Evolutionary conservation across 148 eudicot genomes (phyloP).

Genomic region (Dysphania ambrosioides): DNA sequence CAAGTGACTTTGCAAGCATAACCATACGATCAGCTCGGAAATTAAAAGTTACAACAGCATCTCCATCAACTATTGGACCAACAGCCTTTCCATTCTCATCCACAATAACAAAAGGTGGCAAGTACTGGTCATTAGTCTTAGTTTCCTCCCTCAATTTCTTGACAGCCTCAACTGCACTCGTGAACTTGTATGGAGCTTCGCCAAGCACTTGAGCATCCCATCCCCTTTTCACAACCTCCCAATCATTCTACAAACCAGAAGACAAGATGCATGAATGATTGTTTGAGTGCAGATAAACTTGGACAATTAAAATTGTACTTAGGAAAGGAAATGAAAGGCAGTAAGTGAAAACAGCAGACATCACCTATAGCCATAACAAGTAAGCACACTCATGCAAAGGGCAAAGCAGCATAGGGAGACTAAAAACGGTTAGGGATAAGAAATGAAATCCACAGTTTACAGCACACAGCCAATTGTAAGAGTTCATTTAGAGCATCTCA

Average conservation of each 20-base stretch:
- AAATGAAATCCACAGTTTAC: neutral
- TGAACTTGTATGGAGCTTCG: constrained; percentile 90
- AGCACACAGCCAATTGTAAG: no score
- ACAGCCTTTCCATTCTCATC: constrained; percentile 77
- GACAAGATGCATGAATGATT: constrained; percentile 8
- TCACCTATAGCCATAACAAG: neutral
- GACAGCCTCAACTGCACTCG: constrained; percentile 65
- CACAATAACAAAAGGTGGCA: constrained; percentile 86
- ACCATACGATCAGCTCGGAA: constrained; percentile 95
- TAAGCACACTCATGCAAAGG: neutral
- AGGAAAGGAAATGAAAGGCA: neutral
- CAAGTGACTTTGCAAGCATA: constrained; percentile 92
- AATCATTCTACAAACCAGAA: constrained; percentile 61
- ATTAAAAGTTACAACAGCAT: constrained; percentile 89
- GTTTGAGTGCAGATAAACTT: neutral
- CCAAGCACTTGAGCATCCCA: constrained; percentile 99
- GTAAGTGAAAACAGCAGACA: neutral
- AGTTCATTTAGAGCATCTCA: neutral
- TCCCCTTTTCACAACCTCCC: constrained; percentile 91
- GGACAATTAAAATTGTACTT: neutral
- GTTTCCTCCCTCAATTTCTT: constrained; percentile 69
- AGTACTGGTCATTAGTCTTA: constrained; percentile 64
- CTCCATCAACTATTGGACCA: constrained; percentile 90
- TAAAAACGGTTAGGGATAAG: neutral
- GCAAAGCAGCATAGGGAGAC: neutral